Conservation (phyloP, 1,139 yeast species). For the Candida anutae region DNA sequence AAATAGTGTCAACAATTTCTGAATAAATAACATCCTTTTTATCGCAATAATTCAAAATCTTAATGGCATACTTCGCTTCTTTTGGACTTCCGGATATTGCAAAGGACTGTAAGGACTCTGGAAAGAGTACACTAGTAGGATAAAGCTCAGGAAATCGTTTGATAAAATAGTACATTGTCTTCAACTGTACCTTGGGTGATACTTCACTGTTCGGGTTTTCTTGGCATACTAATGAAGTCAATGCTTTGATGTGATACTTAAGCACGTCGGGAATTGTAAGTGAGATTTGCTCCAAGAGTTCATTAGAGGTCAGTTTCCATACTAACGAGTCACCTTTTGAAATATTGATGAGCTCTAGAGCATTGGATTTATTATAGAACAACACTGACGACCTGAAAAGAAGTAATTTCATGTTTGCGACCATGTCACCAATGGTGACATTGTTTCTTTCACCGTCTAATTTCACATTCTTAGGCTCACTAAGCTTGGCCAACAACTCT, state of each 20-base stretch:
- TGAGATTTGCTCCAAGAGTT: slow-evolving; percentile 55
- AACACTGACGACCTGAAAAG: slow-evolving; percentile 56
- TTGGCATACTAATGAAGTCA: slow-evolving; percentile 34
- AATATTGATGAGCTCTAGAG: slow-evolving; percentile 44
- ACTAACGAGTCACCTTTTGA: slow-evolving; percentile 29
- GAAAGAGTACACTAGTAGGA: slow-evolving; percentile 29
- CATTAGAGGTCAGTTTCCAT: slow-evolving; percentile 35
- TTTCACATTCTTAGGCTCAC: slow-evolving; percentile 43
- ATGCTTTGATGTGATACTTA: slow-evolving; percentile 47
- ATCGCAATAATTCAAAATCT: slow-evolving; percentile 44
- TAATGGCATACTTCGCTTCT: slow-evolving; percentile 63
- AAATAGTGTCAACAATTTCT: slow-evolving; percentile 32
- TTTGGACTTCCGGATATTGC: slow-evolving; percentile 47
- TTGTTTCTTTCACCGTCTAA: slow-evolving; percentile 27
- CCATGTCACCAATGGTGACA: slow-evolving; percentile 43
- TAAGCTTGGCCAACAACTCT: slow-evolving; percentile 49
- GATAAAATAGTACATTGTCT: slow-evolving; percentile 55
- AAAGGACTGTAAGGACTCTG: slow-evolving; percentile 33
- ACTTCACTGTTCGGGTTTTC: slow-evolving; percentile 9
- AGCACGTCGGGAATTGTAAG: slow-evolving; percentile 56
- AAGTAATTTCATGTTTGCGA: slow-evolving; percentile 44
- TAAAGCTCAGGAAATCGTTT: slow-evolving; percentile 37
- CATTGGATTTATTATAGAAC: slow-evolving; percentile 58
- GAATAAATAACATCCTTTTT: slow-evolving; percentile 32
- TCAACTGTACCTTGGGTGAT: slow-evolving; percentile 22